Evolutionary conservation across 371 early-diverging fungal genomes (phyloP).

Genomic region (Apophysomyces sp.): DNA sequence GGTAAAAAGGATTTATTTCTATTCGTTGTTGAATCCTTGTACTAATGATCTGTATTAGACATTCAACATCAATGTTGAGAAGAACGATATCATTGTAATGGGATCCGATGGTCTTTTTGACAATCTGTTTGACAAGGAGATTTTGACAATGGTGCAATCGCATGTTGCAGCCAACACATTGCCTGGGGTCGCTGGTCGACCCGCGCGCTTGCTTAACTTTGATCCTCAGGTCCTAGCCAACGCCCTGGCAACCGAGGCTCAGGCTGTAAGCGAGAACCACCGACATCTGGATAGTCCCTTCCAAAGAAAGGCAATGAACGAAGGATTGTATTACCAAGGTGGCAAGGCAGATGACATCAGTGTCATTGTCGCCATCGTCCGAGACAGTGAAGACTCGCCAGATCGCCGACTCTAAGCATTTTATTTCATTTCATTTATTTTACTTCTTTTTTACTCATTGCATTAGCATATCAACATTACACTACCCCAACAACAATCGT

Average conservation of each 20-base stretch:
- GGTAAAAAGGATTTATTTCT: conserved; percentile 25
- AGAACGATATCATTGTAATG: conserved; percentile 72
- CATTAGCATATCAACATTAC: background rate
- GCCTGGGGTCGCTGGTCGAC: conserved; percentile 14
- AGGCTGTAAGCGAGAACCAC: conserved; percentile 73
- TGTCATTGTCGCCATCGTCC: conserved; percentile 69
- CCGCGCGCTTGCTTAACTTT: conserved; percentile 28
- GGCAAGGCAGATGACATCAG: conserved; percentile 84
- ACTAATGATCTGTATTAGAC: conserved; percentile 3
- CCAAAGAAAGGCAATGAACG: conserved; percentile 71
- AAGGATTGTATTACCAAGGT: conserved; percentile 73
- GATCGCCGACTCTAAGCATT: conserved; percentile 1
- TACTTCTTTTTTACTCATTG: background rate
- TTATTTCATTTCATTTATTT: background rate
- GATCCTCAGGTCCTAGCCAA: conserved; percentile 73
- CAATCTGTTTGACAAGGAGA: conserved; percentile 80
- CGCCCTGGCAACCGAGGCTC: conserved; percentile 72
- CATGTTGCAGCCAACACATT: conserved; percentile 49
- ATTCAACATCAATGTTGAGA: conserved; percentile 74
- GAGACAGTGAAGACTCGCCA: conserved; percentile 42
- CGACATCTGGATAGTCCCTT: conserved; percentile 77
- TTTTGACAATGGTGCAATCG: conserved; percentile 66
- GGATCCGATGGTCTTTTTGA: conserved; percentile 81
- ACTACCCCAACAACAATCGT: background rate
- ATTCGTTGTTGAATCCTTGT: background rate